Evolutionary conservation across 805 yeast genomes (phyloP), one percentile per base, ranked within the genome.

Genomic region (Candida dajiaensis): DNA sequence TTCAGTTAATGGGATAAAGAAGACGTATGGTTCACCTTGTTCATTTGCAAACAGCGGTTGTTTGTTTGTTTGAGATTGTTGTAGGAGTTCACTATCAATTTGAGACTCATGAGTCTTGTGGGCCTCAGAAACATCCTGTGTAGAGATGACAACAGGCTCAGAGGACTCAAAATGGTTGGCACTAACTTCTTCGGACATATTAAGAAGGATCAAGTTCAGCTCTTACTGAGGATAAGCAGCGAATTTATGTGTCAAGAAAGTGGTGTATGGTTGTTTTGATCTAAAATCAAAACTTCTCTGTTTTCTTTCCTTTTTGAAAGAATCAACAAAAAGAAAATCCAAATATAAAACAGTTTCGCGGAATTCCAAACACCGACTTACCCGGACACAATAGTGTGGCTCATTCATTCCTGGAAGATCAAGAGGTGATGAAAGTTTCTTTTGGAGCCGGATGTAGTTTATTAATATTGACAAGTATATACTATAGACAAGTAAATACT

Each of bases 1-100:
- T 33, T 56, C 60, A 4, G 50, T 50, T 2, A 44, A 42, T 1
- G 62, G 55, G 42, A 60, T 44, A 29, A 42, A 57, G 49, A 60
- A 57, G 22, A 44, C 47, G 3, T 58, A 6, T 16, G 58, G 56
- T 10, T 38, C 38, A 10, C 36, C 38, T 4, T 41, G 23, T 16
- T 16, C 42, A 19, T 46, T 42, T 11, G 40, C n/a, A 23, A 51
- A 51, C 2, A 50, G 12, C 10, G 31, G 48, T 16, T 39, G 42
- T 20, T 31, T 40, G 11, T 28, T n/a, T 28, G n/a, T 12, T 28
- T 28, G 31, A 5, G 47, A n/a, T 20, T 38, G 38, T 3, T 40
- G 36, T 12, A 51, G 22, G 15, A 51, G 22, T 8, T 46, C 49
- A n/a, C 46, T 44, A 23, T 51, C 54, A 22, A 51, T 51, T 37